Evolutionary conservation across 2,329 filamentous ascomycete genomes (phyloP), one percentile per base, ranked within the genome.

Genomic region (Colletotrichum liriopes): DNA sequence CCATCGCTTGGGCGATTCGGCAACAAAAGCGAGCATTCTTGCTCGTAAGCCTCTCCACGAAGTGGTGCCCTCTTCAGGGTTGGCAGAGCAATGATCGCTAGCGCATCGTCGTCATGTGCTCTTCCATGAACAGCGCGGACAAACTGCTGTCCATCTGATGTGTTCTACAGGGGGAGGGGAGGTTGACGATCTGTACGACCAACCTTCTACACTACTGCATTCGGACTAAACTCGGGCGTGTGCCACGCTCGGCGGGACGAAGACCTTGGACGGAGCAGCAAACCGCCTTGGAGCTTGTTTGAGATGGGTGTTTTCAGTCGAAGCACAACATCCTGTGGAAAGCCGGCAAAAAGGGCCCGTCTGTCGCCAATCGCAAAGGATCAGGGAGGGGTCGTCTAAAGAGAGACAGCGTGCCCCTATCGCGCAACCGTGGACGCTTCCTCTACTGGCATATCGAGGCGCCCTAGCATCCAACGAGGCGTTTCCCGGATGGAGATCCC

Each of bases 401-500:
- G 35, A 49, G 26, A 39, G 20, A 65, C 43, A 20, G 32, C 37
- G 35, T 32, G 43, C 9, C 35, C 35, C 32, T 51, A 37, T 26
- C 29, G 9, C 14, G 6, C n/a, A n/a, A 51, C 51, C 56, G 47
- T 43, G 41, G 52, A 45, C 29, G 54, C 59, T 61, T 47, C 54
- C 63, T 49, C 39, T 58, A 55, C 35, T 71, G 63, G 67, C 32
- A 67, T 39, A 26, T n/a, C 43, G 11, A 49, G 60, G 54, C 54
- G 29, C 18, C 60, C 56, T 41, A 51, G 32, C 41, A 39, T 45
- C 65, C 49, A 51, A 45, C 65, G 39, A 58, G 26, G 43, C 58
- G 32, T 26, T 35, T 52, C 41, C 69, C 49, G 52, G 51, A 68
- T 60, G 65, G 23, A 58, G 65, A 72, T 72, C 65, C 52, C 59